Percentiles rank a stretch among this genome's conserved stretches.
Conservation (phyloP, 1,284 basidiomycete species). For the Mycena sp. region DNA sequence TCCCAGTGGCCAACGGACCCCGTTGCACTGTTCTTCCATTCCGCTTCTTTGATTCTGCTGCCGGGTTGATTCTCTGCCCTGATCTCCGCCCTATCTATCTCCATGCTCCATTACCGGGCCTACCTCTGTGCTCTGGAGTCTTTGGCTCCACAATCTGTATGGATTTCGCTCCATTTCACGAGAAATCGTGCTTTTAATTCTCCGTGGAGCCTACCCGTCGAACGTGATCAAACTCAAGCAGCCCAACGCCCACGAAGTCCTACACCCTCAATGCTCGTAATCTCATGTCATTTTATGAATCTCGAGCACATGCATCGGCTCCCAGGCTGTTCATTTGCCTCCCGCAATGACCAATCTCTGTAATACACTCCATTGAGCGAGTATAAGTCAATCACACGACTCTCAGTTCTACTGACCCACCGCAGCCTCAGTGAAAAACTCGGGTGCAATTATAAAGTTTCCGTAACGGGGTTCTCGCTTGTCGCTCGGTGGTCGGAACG, state of each 20-base stretch:
- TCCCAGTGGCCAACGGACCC: too few species aligned
- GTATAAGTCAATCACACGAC: too few species aligned
- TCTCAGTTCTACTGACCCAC: background rate
- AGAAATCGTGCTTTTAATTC: background rate
- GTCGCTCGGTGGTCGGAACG: constrained; percentile 14
- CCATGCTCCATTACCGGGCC: background rate
- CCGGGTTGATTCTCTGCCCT: too few species aligned
- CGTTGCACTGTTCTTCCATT: too few species aligned
- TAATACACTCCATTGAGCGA: background rate
- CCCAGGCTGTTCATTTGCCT: background rate
- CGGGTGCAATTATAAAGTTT: background rate
- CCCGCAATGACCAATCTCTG: too few species aligned
- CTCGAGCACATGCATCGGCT: background rate
- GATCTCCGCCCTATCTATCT: constrained; percentile 4
- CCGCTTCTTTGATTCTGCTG: too few species aligned
- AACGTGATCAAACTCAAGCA: background rate
- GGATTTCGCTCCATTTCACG: background rate
- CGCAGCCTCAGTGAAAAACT: background rate
- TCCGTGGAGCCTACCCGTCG: background rate
- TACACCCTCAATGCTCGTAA: background rate
- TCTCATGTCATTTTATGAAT: background rate
- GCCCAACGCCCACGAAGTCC: too few species aligned
- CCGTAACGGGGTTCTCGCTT: background rate
- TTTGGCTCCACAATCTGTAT: constrained; percentile 1
- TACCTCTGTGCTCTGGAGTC: background rate